These are phyloP conservation scores for Withania somnifera DNA, from an alignment of 305 asterid genomes.

Conservation along the genomic window DNA sequence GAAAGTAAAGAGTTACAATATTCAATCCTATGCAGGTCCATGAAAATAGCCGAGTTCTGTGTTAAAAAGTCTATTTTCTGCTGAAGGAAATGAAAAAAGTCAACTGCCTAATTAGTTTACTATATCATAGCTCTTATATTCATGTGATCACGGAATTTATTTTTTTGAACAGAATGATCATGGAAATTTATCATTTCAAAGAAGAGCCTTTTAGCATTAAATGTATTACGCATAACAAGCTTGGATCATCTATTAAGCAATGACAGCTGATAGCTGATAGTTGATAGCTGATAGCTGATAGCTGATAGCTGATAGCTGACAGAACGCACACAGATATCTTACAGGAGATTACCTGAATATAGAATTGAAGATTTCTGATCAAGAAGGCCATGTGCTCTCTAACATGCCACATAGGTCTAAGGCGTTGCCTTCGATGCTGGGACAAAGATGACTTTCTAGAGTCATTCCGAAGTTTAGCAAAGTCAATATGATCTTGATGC, in stretches of 20 bases:
- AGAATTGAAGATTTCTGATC: conserved; percentile 90
- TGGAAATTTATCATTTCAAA: neutral
- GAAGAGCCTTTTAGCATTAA: neutral
- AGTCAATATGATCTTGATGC: conserved; percentile 87
- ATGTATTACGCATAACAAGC: neutral
- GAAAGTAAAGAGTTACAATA: neutral
- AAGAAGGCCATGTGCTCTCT: conserved; percentile 98
- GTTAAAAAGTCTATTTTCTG: neutral
- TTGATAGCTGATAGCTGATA: too few relatives aligned
- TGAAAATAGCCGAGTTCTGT: neutral
- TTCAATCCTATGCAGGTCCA: neutral
- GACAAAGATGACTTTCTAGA: conserved; percentile 32
- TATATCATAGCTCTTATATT: neutral
- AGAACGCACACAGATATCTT: conserved; percentile 6
- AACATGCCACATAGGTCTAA: conserved; percentile 88
- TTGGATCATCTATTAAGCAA: neutral
- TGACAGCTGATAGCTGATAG: neutral
- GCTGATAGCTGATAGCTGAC: too few relatives aligned
- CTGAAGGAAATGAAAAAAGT: neutral
- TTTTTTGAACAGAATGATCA: too few relatives aligned
- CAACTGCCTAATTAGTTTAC: neutral
- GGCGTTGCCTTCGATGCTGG: conserved; percentile 65
- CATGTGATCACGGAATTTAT: neutral
- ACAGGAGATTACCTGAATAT: conserved; percentile 60
- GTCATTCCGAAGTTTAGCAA: conserved; percentile 51